Evolutionary conservation across 164 flowering plant species (phyloP), one percentile per base, ranked within the genome.

Genomic region (Liquidambar formosana): DNA sequence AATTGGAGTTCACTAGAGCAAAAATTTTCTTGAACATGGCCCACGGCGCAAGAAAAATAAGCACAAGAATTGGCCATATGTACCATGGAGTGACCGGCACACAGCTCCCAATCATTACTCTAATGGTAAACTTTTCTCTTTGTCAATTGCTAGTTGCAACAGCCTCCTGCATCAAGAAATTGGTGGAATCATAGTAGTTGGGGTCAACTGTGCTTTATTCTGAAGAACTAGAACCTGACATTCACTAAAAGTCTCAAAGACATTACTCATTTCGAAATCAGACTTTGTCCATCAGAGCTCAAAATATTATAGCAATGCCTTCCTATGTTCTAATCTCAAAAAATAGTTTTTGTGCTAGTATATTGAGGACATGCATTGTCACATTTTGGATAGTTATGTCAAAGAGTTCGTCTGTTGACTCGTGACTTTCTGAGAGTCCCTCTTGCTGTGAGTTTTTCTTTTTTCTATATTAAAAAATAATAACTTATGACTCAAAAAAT

Each of bases 271-370:
- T 51, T 19, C 21, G n/a, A 51, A 51, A 51, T 4, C 54, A 51
- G 54, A 51, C 54, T 21, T 16, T 51, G n/a, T n/a, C n/a, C 54
- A 51, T 51, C 54, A 51, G 54, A 51, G 54, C 8, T 51, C 54
- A 18, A n/a, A 49, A 18, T 51, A 16, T 16, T 51, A 51, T 18
- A 0, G 18, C 18, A n/a, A 16, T 51, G 18, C 9, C 6, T 51
- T 18, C 19, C 22, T 6, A 16, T 15, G 15, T 49, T 16, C 15
- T 49, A 54, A 19, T 54, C 21, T 33, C 41, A 33, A 33, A 2
- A 33, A 33, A 2, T 33, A 2, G 2, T 33, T 33, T 33, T 33
- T 6, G 41, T 33, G 2, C 41, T 33, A 33, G 41, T 2, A 2
- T 33, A 2, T 33, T 6, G 41, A 33, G 41, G 6, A 33, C 41